Conservation (phyloP, 2,329 filamentous ascomycete genomes). For the Magnaporthiopsis incrustans region DNA sequence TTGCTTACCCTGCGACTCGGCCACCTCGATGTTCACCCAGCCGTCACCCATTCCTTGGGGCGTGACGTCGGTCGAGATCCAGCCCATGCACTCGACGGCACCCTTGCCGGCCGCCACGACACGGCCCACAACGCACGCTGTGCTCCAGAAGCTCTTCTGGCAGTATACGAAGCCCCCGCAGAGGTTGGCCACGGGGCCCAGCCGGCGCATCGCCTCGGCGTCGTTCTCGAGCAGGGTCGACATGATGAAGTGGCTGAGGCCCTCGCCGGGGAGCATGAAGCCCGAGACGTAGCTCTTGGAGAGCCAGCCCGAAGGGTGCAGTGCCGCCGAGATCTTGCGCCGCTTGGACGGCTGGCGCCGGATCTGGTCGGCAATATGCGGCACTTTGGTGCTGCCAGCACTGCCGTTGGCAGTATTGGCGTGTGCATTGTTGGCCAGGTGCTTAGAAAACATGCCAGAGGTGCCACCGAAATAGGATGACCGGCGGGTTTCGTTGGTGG, state of each 20-base stretch:
- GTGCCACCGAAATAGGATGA: slow-evolving; percentile 39
- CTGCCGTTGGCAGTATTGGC: slow-evolving; percentile 13
- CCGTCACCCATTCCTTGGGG: slow-evolving; percentile 44
- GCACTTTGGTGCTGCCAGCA: neutral
- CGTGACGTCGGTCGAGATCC: slow-evolving; percentile 54
- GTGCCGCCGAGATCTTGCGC: slow-evolving; percentile 46
- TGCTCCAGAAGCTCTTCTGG: slow-evolving; percentile 63
- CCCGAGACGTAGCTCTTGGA: slow-evolving; percentile 61
- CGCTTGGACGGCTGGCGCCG: slow-evolving; percentile 32
- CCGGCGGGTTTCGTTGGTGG: slow-evolving; percentile 20
- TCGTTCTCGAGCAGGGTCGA: slow-evolving; percentile 59
- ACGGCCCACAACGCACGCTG: slow-evolving; percentile 54
- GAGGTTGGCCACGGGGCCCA: slow-evolving; percentile 54
- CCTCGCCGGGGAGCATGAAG: slow-evolving; percentile 56
- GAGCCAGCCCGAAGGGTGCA: slow-evolving; percentile 56
- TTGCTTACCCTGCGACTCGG: slow-evolving; percentile 41
- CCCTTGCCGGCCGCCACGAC: slow-evolving; percentile 56
- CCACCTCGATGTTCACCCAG: slow-evolving; percentile 51
- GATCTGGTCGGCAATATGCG: slow-evolving; percentile 12
- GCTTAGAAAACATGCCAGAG: slow-evolving; percentile 11
- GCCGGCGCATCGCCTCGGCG: slow-evolving; percentile 44
- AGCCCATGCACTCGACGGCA: slow-evolving; percentile 59
- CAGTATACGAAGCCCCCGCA: slow-evolving; percentile 57
- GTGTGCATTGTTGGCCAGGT: neutral
- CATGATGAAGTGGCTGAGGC: slow-evolving; percentile 56